Base-by-base conservation (phyloP, 2,329 filamentous ascomycete genomes). In the Diaporthe sp. region DNA sequence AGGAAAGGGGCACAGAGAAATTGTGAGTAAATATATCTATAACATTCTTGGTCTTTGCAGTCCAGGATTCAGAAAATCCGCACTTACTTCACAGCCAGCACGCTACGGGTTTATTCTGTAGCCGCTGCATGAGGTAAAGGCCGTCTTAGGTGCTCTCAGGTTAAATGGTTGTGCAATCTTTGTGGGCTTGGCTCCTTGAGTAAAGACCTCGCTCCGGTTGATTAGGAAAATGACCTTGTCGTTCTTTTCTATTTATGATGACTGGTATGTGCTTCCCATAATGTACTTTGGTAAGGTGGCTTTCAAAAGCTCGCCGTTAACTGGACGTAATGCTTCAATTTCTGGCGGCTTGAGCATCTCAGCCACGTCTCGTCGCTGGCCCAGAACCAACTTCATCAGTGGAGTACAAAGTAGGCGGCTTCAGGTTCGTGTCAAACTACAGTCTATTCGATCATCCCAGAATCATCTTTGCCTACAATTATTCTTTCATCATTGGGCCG, bases 241-340 rank as follows among this genome's bases (percentile, higher is more conserved):
- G 28, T 31, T 1, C 28, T 31, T 1, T 0, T 31, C 28, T 31
- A 31, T 31, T 1, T 1, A 4, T 31, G 1, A 31, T 1, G 28
- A 31, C 0, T 1, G 1, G 1, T 31, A 31, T 31, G 0, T 31
- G 1, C 28, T 31, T 31, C 28, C 28, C 4, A 31, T 1, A 31
- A 31, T 1, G 28, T 31, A 31, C 28, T 31, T 31, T 31, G 28
- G 28, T 31, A 31, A 31, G 28, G 0, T 31, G 28, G 28, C 28
- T 31, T 0, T 31, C 28, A 31, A 31, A 31, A 4, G 28, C 28
- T 31, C 28, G 28, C 28, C 28, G 28, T 31, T 1, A 1, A 31
- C 28, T 1, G 1, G 0, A 31, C 1, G 28, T 31, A 31, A 31
- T 57, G 15, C 53, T 34, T 57, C 25, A 57, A 15, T 57, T 19